Evolutionary conservation across 352 stramenopile species (phyloP).

Genomic region (Phytophthora macrochlamydospora): DNA sequence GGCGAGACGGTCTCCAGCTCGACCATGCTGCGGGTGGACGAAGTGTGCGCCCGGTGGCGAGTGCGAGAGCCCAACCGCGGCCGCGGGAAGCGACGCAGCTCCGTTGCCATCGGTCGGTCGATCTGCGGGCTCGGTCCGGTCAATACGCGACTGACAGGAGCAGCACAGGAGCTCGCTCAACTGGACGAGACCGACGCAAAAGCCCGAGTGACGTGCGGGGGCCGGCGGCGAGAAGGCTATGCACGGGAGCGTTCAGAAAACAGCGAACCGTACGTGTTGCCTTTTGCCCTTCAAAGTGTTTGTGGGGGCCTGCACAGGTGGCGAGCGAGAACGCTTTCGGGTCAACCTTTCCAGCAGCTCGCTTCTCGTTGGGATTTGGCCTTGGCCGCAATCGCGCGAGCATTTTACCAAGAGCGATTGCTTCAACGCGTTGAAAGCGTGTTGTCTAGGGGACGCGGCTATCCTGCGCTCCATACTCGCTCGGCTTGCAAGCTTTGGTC

Average conservation of each 20-base stretch:
- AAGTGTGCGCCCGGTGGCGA: conserved; percentile 5
- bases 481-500: background rate
- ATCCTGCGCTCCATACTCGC: background rate
- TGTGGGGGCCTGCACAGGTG: background rate
- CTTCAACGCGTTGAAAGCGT: background rate
- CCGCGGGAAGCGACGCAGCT: conserved; percentile 22
- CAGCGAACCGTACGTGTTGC: background rate
- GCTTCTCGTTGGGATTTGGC: background rate
- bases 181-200: background rate
- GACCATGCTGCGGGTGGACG: conserved; percentile 17
- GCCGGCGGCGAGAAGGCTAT: background rate
- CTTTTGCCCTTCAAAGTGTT: too few species aligned
- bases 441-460: background rate
- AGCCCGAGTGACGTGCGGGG: background rate
- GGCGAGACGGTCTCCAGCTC: conserved; percentile 41
- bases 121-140: background rate
- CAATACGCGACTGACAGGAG: conserved; percentile 1
- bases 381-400: background rate
- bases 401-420: background rate
- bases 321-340: background rate
- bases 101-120: conserved; percentile 14
- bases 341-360: background rate
- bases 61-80: conserved; percentile 13
- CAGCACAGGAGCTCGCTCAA: background rate
- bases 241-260: background rate